phyloP scores from a whole-genome alignment of 371 early-diverging fungal genomes.

The Mucor racemosus region DNA sequence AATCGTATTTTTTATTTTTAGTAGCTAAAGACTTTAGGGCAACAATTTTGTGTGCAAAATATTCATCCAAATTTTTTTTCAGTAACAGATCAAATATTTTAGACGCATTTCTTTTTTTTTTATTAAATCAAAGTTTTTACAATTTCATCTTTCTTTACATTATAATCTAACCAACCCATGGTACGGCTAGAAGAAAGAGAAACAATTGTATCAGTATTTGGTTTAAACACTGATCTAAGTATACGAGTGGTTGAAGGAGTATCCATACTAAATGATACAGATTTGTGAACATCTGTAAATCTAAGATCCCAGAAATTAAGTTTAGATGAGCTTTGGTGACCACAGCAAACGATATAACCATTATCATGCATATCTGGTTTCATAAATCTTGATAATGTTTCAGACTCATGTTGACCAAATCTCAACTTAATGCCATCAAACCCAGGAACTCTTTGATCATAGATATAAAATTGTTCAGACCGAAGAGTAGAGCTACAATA shows the following conservation, averaged over 20 bases:
- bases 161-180: slow-evolving; percentile 43
- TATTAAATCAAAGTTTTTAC: slow-evolving; percentile 22
- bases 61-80: too few species aligned
- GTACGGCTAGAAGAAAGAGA: slow-evolving; percentile 29
- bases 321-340: slow-evolving; percentile 32
- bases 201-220: slow-evolving; percentile 28
- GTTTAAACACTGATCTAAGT: slow-evolving; percentile 32
- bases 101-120: neutral
- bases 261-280: slow-evolving; percentile 32
- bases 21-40: too few species aligned
- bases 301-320: slow-evolving; percentile 50
- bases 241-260: slow-evolving; percentile 18
- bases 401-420: slow-evolving; percentile 40
- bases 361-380: slow-evolving; percentile 46
- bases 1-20: too few species aligned
- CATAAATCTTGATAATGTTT: slow-evolving; percentile 39
- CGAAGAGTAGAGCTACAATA: slow-evolving; percentile 20
- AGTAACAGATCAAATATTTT: too few species aligned
- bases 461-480: slow-evolving; percentile 36
- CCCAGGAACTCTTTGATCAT: slow-evolving; percentile 33
- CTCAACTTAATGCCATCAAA: slow-evolving; percentile 24
- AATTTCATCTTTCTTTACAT: slow-evolving; percentile 30
- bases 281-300: slow-evolving; percentile 29
- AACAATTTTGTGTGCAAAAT: too few species aligned
- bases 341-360: slow-evolving; percentile 46